A percentile compares a stretch with the other conserved stretches of the same genome.
These are phyloP conservation scores for Lactifluus subvellereus DNA, from an alignment of 768 basidiomycete genomes.

Conservation along the genomic window DNA sequence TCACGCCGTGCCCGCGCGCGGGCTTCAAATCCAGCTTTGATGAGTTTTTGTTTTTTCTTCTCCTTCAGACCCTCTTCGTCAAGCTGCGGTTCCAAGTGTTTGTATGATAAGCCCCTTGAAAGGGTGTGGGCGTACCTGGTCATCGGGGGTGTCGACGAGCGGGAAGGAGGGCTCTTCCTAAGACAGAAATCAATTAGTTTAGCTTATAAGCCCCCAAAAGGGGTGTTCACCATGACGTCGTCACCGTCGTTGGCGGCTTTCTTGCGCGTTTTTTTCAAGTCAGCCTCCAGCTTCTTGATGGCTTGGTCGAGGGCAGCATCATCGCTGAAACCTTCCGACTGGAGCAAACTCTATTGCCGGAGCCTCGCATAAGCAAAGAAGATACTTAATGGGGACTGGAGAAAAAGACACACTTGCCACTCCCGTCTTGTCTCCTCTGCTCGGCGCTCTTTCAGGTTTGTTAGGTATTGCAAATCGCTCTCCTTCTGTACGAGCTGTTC, in stretches of 20 bases:
- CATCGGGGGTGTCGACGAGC: slow-evolving; percentile 86
- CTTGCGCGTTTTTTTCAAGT: slow-evolving; percentile 71
- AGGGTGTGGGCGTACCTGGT: slow-evolving; percentile 50
- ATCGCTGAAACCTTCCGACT: slow-evolving; percentile 66
- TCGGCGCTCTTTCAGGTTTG: slow-evolving; percentile 57
- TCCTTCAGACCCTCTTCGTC: slow-evolving; percentile 91
- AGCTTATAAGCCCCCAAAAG: neutral
- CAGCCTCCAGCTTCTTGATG: slow-evolving; percentile 80
- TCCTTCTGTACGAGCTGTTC: slow-evolving; percentile 69
- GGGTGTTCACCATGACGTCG: slow-evolving; percentile 40
- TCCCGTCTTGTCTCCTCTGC: slow-evolving; percentile 61
- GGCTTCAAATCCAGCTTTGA: slow-evolving; percentile 93
- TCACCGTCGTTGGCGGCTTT: slow-evolving; percentile 71
- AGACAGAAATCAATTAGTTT: neutral
- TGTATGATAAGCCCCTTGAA: neutral
- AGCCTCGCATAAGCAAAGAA: neutral
- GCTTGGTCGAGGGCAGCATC: slow-evolving; percentile 74
- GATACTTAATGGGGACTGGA: neutral
- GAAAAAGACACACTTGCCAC: slow-evolving; percentile 51
- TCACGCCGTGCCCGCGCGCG: slow-evolving; percentile 78
- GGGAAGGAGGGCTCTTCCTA: slow-evolving; percentile 84
- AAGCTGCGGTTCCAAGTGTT: slow-evolving; percentile 39
- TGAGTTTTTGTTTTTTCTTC: slow-evolving; percentile 85
- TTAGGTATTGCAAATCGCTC: slow-evolving; percentile 59
- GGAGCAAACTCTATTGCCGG: slow-evolving; percentile 48